Evolutionary conservation across 2,329 filamentous ascomycete species (phyloP).

Genomic region (Fusarium brevicatenulatum): DNA sequence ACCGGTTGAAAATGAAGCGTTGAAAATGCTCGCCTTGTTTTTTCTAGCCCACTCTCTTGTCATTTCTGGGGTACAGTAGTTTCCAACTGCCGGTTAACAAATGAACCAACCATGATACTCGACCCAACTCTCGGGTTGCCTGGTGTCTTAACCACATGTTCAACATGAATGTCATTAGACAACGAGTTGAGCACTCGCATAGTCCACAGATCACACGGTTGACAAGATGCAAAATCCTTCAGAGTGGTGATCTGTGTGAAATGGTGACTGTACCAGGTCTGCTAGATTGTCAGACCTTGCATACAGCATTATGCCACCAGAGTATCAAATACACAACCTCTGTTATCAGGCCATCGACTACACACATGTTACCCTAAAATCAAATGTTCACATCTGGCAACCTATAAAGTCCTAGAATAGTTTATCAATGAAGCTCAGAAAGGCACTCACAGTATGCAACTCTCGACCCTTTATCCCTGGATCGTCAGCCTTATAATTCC

Average conservation of each 20-base stretch:
- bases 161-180: not conserved
- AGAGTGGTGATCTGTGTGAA: not conserved
- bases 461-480: conserved; percentile 21
- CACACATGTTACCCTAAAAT: conserved; percentile 11
- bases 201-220: conserved; percentile 18
- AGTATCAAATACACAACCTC: not conserved
- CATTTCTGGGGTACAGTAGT: conserved; percentile 10
- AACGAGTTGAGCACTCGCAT: conserved; percentile 27
- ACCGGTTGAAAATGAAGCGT: conserved; percentile 15
- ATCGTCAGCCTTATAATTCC: conserved; percentile 31
- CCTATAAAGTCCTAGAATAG: not conserved
- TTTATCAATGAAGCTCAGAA: not conserved
- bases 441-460: conserved; percentile 9
- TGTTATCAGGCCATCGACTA: not conserved
- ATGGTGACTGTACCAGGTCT: not conserved
- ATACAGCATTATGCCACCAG: not conserved
- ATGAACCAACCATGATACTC: conserved; percentile 21
- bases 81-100: conserved; percentile 12
- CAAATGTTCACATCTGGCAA: not conserved
- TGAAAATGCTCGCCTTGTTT: conserved; percentile 26
- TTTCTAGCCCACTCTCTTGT: not conserved
- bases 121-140: conserved; percentile 13
- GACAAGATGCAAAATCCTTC: not conserved
- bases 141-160: conserved; percentile 20
- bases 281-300: not conserved